Conservation (phyloP, 129 eudicot species). For the Silybum marianum region DNA sequence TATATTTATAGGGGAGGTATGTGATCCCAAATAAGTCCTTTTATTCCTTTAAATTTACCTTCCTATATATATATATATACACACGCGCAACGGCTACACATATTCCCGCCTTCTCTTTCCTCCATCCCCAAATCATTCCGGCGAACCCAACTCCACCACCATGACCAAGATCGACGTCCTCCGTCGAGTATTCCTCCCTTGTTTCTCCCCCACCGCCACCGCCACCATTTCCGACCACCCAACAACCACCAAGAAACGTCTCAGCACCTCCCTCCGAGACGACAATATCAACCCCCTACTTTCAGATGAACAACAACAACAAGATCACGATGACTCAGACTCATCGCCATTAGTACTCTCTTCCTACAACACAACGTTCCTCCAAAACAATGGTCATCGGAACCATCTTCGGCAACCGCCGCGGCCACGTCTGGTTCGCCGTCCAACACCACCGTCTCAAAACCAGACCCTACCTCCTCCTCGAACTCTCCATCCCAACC, state of each 20-base stretch:
- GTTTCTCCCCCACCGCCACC: conserved; percentile 56
- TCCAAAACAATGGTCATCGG: conserved; percentile 86
- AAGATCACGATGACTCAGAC: conserved; percentile 19
- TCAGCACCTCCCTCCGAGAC: conserved; percentile 91
- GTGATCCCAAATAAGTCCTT: too few species aligned
- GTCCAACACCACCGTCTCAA: conserved; percentile 71
- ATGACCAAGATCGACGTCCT: conserved; percentile 79
- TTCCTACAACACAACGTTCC: conserved; percentile 50
- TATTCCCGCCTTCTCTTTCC: background rate
- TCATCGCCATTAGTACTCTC: conserved; percentile 29
- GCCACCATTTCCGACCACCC: conserved; percentile 35
- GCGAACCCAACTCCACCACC: background rate
- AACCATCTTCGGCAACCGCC: conserved; percentile 87
- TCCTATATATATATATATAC: too few species aligned
- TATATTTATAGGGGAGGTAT: too few species aligned
- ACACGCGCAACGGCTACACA: too few species aligned
- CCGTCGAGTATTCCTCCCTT: conserved; percentile 79
- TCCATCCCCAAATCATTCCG: background rate
- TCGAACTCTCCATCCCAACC: conserved; percentile 84
- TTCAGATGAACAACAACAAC: conserved; percentile 25
- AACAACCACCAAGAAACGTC: conserved; percentile 71
- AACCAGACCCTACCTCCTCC: conserved; percentile 69
- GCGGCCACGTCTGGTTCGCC: conserved; percentile 78
- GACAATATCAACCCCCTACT: conserved; percentile 40
- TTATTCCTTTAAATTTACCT: too few species aligned